phyloP scores from a whole-genome alignment of 305 asterid genomes.

The Andrographis paniculata region DNA sequence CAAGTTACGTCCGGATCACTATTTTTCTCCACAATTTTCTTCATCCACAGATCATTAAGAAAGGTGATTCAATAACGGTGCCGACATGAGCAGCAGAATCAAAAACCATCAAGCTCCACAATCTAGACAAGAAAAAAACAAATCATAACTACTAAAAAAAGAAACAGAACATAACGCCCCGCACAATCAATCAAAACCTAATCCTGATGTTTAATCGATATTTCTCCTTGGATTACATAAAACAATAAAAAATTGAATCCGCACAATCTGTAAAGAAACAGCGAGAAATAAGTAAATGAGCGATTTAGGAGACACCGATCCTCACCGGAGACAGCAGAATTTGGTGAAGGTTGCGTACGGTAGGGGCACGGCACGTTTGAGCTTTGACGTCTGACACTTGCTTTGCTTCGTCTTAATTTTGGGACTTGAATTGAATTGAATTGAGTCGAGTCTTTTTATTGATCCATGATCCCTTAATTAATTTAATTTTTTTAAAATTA shows the following conservation, averaged over 20 bases:
- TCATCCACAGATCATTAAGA: constrained; percentile 50
- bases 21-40: constrained; percentile 31
- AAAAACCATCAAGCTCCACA: constrained; percentile 16
- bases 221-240: background rate
- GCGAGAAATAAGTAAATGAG: background rate
- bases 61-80: constrained; percentile 17
- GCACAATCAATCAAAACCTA: background rate
- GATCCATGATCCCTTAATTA: too few species aligned
- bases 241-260: background rate
- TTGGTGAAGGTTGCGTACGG: background rate
- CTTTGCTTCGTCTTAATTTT: background rate
- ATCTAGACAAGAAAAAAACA: constrained; percentile 19
- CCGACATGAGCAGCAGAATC: constrained; percentile 18
- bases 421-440: background rate
- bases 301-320: background rate
- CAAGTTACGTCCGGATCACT: constrained; percentile 26
- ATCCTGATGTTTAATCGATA: background rate
- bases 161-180: background rate
- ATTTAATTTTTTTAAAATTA: too few species aligned
- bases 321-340: background rate
- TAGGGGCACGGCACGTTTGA: too few species aligned
- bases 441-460: too few species aligned
- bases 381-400: too few species aligned
- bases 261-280: background rate
- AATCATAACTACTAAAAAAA: constrained; percentile 6